Base-by-base conservation (phyloP, 176 grass and related monocot genomes). In the Tillandsia leiboldiana region DNA sequence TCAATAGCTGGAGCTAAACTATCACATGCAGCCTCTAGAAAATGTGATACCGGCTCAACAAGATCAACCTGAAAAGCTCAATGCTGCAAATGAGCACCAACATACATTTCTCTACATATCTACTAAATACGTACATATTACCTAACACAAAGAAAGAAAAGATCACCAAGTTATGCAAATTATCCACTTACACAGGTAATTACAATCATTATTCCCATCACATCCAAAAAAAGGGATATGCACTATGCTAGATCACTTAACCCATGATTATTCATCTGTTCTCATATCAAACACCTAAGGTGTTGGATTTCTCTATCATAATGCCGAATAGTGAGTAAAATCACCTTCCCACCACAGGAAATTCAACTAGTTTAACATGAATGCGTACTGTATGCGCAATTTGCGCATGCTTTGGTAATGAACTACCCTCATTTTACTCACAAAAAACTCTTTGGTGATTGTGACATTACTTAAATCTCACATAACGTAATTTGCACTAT, bases 11-110 rank as follows among this genome's bases (percentile, higher is more conserved):
- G 51, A 84, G 84, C 63, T 79, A 99, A 84, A 82, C 90, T 93
- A 80, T 90, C 84, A 24, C 80, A 80, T 59, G 94, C 90, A 11
- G 87, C 72, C 75, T 93, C 84, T 65, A 99, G 74, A 75, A 99
- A 99, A 87, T 99, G 94, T 9, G 89, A 87, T 47, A 99, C 89
- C 53, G 94, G 94, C 63, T 99, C 94, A 9, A 93, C 89, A 80
- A 99, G 87, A 83, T 99, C 94, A 80, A 99, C 94, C 94, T 96
- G 80, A 53, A 23, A 2, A 61, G 6, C 56, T 61, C 10, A 20
- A 23, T 8, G 14, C 22, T 61, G 22, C 22, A 61, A 15, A 61
- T 61, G 56, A 61, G 10, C 56, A 61, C 4, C 56, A 61, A 61
- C 33, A 42, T 61, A 56, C 12, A 13, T 56, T 56, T 13, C 15